Base-by-base conservation (phyloP, 2,329 filamentous ascomycete species). In the Sclerotinia sclerotiorum region DNA sequence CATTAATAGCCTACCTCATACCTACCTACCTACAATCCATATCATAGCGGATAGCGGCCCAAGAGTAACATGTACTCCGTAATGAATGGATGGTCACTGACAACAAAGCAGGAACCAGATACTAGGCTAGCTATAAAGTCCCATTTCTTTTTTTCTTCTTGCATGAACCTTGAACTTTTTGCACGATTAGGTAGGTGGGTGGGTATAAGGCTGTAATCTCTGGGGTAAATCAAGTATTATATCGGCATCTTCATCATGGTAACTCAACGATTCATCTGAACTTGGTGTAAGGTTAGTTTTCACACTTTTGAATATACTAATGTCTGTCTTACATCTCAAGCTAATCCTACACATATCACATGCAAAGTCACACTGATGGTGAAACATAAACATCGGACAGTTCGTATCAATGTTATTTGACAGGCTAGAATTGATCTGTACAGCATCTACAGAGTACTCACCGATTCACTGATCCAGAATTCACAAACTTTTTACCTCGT, bases 121-220 rank as follows among this genome's bases (percentile, higher is more conserved):
- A 1, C 35, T 35, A 13, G 39, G 11, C 29, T 29, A 29, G 29
- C 29, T 39, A 29, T 13, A 0, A 10, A 21, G 24, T 44, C 42
- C 57, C 57, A 60, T 46, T 60, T 48, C 57, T 60, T 32, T 46
- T 46, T 48, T 61, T 32, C 42, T 29, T 61, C 42, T 60, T 60
- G 57, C 57, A 60, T 60, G 10, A 46, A 46, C 57, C 57, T 60
- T 46, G 39, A 32, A 44, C 2, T n/a, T 24, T n/a, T 21, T 15
- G 8, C 11, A 2, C 1, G 8, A 58, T 46, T 27, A 32, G n/a
- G 24, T 19, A 44, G 27, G 7, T 44, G 57, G 27, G 7, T 44
- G 57, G 42, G 19, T 10, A 5, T 17, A n/a, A 32, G 17, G 27
- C 27, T 48, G 11, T 6, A 10, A 48, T 48, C 55, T 42, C 35